phyloP scores from a whole-genome alignment of 2,329 filamentous ascomycete genomes.

The Clonostachys solani region DNA sequence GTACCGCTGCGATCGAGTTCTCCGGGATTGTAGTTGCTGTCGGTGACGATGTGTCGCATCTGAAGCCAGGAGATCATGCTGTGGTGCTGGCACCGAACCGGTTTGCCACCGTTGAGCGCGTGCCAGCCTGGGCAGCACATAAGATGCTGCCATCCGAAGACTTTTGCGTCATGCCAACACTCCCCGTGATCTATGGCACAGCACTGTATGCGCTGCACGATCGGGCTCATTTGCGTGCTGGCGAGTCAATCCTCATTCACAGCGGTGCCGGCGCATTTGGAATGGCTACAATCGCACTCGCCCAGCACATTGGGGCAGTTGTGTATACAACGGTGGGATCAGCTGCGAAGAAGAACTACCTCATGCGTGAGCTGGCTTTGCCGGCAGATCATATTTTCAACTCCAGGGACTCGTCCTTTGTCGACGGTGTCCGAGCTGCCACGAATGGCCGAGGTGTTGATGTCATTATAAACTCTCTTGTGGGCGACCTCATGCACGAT shows the following conservation, averaged over 20 bases:
- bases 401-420: conserved; percentile 14
- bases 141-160: conserved; percentile 5
- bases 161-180: conserved; percentile 7
- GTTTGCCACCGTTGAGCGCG: conserved; percentile 10
- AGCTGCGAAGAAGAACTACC: conserved; percentile 19
- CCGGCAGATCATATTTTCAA: conserved; percentile 15
- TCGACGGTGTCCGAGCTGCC: conserved; percentile 9
- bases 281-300: conserved; percentile 19
- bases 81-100: conserved; percentile 13
- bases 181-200: conserved; percentile 19
- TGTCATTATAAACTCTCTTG: conserved; percentile 20
- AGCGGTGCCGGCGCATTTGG: conserved; percentile 21
- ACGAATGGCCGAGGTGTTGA: conserved; percentile 22
- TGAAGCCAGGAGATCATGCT: conserved; percentile 17
- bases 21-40: conserved; percentile 13
- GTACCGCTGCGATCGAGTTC: conserved; percentile 12
- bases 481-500: conserved; percentile 17
- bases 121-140: not conserved
- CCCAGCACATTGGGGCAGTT: conserved; percentile 13
- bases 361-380: conserved; percentile 12
- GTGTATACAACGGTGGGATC: conserved; percentile 25
- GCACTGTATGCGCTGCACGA: conserved; percentile 22
- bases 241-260: conserved; percentile 24
- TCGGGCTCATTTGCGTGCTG: conserved; percentile 15
- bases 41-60: conserved; percentile 6